These are phyloP conservation scores for Alternaria consortialis DNA, from an alignment of 2,329 filamentous ascomycete genomes.

Conservation along the genomic window DNA sequence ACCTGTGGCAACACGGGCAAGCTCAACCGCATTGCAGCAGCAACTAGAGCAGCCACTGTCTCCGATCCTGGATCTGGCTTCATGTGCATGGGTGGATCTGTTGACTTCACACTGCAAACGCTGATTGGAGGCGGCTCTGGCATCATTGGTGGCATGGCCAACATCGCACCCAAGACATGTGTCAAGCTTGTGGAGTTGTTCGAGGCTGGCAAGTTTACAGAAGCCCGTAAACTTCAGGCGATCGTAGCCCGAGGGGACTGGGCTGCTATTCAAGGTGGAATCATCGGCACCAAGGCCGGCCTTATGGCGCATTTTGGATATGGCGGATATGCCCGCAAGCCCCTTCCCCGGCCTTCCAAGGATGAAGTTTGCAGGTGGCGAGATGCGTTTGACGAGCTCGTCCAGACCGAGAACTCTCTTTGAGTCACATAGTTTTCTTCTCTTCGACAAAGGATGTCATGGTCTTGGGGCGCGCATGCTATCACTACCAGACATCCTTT, in stretches of 20 bases:
- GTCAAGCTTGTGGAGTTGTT: conserved; percentile 69
- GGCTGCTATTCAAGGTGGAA: conserved; percentile 73
- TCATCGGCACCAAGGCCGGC: conserved; percentile 73
- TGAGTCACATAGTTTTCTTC: conserved; percentile 15
- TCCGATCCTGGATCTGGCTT: conserved; percentile 62
- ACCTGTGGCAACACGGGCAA: conserved; percentile 77
- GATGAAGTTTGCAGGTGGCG: conserved; percentile 53
- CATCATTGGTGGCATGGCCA: conserved; percentile 75
- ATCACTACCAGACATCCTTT: conserved; percentile 15
- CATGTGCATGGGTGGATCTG: conserved; percentile 75
- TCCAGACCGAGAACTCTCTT: conserved; percentile 53
- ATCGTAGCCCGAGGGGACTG: conserved; percentile 73
- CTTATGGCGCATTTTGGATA: conserved; percentile 71
- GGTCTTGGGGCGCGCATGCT: conserved; percentile 7
- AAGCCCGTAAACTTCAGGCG: conserved; percentile 71
- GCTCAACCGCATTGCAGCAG: conserved; percentile 67
- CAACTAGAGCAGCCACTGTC: conserved; percentile 54
- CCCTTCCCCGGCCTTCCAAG: conserved; percentile 61
- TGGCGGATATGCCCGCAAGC: conserved; percentile 68
- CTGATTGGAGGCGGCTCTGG: conserved; percentile 75
- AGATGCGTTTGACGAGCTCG: conserved; percentile 56
- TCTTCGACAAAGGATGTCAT: background rate
- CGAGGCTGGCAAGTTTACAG: conserved; percentile 64
- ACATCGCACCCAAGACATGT: conserved; percentile 73
- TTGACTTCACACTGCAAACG: conserved; percentile 77